These are phyloP conservation scores for Phytophthora capsici DNA, from an alignment of 352 stramenopile genomes.

Conservation along the genomic window DNA sequence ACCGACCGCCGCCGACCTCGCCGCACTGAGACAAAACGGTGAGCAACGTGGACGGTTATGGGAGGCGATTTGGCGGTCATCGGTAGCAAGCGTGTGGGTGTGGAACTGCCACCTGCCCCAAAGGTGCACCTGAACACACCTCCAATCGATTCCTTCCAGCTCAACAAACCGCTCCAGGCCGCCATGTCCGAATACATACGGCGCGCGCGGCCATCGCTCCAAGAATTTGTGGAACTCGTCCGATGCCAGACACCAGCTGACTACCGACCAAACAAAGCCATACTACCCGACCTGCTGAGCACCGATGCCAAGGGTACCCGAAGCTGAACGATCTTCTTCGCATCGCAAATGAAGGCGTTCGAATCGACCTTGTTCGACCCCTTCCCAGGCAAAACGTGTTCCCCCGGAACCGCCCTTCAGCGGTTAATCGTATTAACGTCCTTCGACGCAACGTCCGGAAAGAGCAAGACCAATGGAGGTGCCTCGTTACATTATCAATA, in stretches of 20 bases:
- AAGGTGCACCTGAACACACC: no score
- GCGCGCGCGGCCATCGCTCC: background rate
- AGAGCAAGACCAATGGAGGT: background rate
- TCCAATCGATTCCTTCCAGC: no score
- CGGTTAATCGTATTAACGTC: background rate
- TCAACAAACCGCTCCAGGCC: background rate
- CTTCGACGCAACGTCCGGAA: background rate
- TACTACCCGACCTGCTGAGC: background rate
- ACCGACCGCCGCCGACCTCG: no score
- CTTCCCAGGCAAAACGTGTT: background rate
- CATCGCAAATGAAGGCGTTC: background rate
- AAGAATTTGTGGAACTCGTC: slow-evolving; percentile 3
- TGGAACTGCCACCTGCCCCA: no score
- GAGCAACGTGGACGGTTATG: no score
- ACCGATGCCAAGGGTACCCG: background rate
- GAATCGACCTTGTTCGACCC: no score
- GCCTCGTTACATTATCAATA: slow-evolving; percentile 1
- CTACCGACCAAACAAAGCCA: slow-evolving; percentile 4
- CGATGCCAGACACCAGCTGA: background rate
- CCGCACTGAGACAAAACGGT: no score
- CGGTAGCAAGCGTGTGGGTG: background rate
- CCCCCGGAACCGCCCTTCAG: slow-evolving; percentile 2
- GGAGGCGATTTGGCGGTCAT: no score
- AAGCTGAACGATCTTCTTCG: background rate
- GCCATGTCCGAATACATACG: slow-evolving; percentile 4